phyloP scores from a whole-genome alignment of 2,329 filamentous ascomycete genomes.

The Colletotrichum sp. region DNA sequence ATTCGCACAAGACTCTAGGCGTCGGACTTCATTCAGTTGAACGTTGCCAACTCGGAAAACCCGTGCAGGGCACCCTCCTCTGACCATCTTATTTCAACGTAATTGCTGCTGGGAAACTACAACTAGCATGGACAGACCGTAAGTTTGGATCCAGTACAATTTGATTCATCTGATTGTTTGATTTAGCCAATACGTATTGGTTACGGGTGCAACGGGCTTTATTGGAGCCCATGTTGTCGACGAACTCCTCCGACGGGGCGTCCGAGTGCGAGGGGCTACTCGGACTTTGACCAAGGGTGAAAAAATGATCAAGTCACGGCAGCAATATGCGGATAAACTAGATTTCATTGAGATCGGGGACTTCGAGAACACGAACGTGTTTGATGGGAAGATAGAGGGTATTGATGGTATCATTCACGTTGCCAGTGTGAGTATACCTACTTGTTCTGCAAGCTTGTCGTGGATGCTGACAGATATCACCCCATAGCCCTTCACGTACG shows the following conservation, averaged over 20 bases:
- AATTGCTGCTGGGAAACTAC: neutral
- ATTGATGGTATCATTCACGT: slow-evolving; percentile 49
- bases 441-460: fast-evolving
- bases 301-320: slow-evolving; percentile 40
- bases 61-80: no score
- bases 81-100: neutral
- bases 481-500: slow-evolving; percentile 45
- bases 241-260: slow-evolving; percentile 29
- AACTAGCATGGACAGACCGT: neutral
- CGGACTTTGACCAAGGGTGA: slow-evolving; percentile 33
- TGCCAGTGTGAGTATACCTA: slow-evolving; percentile 40
- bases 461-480: neutral
- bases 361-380: slow-evolving; percentile 40
- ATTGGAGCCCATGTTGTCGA: slow-evolving; percentile 38
- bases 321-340: slow-evolving; percentile 36
- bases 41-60: no score
- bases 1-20: no score
- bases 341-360: slow-evolving; percentile 48
- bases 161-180: fast-evolving
- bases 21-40: no score
- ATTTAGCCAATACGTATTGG: neutral
- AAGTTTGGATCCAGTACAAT: neutral
- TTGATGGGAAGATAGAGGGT: slow-evolving; percentile 41
- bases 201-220: slow-evolving; percentile 10
- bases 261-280: slow-evolving; percentile 34